Base-by-base conservation (phyloP, 1,284 basidiomycete genomes). In the Phellinidium pouzarii region DNA sequence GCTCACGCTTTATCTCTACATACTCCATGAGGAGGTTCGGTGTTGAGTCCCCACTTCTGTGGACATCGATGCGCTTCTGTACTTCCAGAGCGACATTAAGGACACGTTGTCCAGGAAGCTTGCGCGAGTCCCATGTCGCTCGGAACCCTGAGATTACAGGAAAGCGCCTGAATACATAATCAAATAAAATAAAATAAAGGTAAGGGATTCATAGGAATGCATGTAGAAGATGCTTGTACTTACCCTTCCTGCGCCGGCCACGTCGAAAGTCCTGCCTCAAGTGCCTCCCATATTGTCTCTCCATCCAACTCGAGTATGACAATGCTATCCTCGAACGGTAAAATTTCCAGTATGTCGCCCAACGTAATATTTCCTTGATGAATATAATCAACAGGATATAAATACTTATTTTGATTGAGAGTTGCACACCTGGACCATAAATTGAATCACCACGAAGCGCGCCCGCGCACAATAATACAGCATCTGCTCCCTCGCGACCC, bases 191-290 rank as follows among this genome's bases (percentile, higher is more conserved):
- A 29, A 44, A 41, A 11, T 37, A 14, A 53, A 58, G n/a, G 37
- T 44, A 25, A 20, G 23, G 44, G 43, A 26, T 40, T 61, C 49
- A 55, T 46, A 29, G 9, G 27, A 25, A 26, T 37, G 1, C 1
- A n/a, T 52, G 8, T 5, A 14, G n/a, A 37, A 3, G 14, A 14
- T 8, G 31, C 22, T 3, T 3, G 12, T 19, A 14, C 48, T 9
- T 56, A 82, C 89, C 91, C 93, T 75, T 95, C 93, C 68, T 94
- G 92, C 17, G 89, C 85, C 3, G 93, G 93, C 79, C 89, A 95
- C 50, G 80, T 87, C 50, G 72, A 75, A 11, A 96, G 71, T 1
- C 82, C 81, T 26, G 77, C 76, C 64, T 96, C 93, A 17, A 95
- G 62, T 0, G 87, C 82, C 50, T 83, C 83, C 90, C 91, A 94